A percentile compares a stretch with the other conserved stretches of the same genome.
Evolutionary conservation across 768 basidiomycete species (phyloP).

Genomic region (Lactarius deliciosus): DNA sequence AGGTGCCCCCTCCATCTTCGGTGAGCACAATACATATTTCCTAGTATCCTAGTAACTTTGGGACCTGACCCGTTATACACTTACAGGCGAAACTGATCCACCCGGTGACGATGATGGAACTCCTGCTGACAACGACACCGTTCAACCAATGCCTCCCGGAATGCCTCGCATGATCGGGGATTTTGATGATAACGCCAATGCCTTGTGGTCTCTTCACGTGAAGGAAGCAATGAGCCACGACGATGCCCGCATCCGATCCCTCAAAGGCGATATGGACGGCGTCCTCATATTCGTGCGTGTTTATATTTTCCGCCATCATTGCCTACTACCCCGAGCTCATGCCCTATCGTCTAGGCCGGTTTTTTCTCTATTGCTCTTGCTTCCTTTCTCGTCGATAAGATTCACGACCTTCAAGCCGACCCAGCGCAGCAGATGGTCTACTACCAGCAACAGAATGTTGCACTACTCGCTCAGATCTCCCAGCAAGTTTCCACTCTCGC

Average conservation of each 20-base stretch:
- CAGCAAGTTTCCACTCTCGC: background rate
- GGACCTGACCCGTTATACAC: background rate
- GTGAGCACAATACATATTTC: background rate
- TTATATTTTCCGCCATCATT: background rate
- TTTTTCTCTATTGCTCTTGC: conserved; percentile 15
- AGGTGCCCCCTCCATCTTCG: background rate
- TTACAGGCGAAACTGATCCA: background rate
- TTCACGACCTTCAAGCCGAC: conserved; percentile 11
- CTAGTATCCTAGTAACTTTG: background rate
- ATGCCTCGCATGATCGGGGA: background rate
- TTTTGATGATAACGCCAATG: background rate
- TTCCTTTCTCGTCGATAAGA: conserved; percentile 15
- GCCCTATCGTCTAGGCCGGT: conserved; percentile 10
- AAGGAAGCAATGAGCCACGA: background rate
- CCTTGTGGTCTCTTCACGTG: conserved; percentile 2
- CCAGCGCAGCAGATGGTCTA: conserved; percentile 1
- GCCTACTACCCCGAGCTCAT: background rate
- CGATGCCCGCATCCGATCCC: background rate
- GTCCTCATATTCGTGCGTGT: conserved; percentile 1
- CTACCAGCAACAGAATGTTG: conserved; percentile 9
- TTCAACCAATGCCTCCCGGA: background rate
- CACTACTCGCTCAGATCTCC: conserved; percentile 17
- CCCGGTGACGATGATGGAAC: background rate
- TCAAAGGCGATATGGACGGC: background rate
- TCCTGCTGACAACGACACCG: background rate